A percentile compares a stretch with the other conserved stretches of the same genome.
These are phyloP conservation scores for Candida sp. DNA, from an alignment of 1,139 yeast genomes.

Conservation along the genomic window DNA sequence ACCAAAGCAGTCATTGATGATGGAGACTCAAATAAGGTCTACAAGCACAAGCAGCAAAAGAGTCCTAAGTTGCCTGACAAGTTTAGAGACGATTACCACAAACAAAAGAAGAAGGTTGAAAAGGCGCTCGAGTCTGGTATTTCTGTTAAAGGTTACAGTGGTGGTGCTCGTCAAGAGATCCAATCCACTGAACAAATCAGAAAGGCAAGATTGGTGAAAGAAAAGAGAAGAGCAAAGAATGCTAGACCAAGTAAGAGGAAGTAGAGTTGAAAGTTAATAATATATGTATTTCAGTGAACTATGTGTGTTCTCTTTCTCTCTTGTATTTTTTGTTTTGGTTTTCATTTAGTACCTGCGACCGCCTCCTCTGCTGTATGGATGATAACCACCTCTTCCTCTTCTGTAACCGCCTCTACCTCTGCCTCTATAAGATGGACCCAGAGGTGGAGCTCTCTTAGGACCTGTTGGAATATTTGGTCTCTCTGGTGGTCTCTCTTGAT, in stretches of 20 bases:
- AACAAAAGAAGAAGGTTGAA: conserved; percentile 82
- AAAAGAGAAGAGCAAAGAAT: conserved; percentile 81
- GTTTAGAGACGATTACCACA: conserved; percentile 83
- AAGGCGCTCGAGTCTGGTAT: conserved; percentile 82
- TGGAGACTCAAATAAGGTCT: conserved; percentile 46
- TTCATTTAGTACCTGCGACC: conserved; percentile 14
- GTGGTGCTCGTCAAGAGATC: conserved; percentile 63
- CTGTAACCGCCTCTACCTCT: conserved; percentile 26
- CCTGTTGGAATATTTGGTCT: conserved; percentile 37
- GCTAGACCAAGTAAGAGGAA: conserved; percentile 67
- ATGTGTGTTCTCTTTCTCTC: not conserved
- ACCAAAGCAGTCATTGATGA: conserved; percentile 26
- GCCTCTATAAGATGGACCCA: conserved; percentile 43
- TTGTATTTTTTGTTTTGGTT: not conserved
- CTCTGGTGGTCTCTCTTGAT: conserved; percentile 13
- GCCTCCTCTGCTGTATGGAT: conserved; percentile 32
- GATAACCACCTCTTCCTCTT: conserved; percentile 27
- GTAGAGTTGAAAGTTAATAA: conserved; percentile 8
- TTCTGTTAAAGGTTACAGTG: conserved; percentile 70
- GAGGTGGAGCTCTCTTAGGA: conserved; percentile 45
- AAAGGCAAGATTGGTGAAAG: conserved; percentile 71
- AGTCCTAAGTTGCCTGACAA: conserved; percentile 94
- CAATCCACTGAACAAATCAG: conserved; percentile 77
- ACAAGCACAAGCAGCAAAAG: conserved; percentile 72
- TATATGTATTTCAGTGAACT: conserved; percentile 3